Evolutionary conservation across 2,329 filamentous ascomycete species (phyloP).

Genomic region (Xylaria multiplex): DNA sequence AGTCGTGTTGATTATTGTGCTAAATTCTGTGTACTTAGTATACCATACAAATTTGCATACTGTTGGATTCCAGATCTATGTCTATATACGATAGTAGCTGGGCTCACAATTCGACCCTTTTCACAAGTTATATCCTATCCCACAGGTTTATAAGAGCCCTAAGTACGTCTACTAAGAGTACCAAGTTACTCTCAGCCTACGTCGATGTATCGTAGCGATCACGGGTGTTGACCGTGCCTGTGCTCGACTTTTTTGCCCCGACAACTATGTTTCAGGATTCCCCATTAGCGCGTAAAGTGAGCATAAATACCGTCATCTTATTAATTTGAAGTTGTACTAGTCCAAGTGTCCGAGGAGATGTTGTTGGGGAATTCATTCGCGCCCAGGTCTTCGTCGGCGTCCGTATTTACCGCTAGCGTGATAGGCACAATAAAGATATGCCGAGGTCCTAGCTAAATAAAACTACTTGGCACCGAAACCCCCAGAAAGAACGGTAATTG

Average conservation of each 20-base stretch:
- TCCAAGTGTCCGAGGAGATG: no score
- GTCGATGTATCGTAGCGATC: constrained; percentile 5
- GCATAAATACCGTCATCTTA: not conserved
- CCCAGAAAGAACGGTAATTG: no score
- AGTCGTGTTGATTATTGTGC: no score
- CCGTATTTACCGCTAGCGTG: not conserved
- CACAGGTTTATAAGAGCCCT: constrained; percentile 4
- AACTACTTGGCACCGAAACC: constrained; percentile 5
- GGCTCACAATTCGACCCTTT: no score
- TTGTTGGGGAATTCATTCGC: no score
- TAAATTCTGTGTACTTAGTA: no score
- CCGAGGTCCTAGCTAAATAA: constrained; percentile 4
- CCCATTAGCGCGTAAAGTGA: not conserved
- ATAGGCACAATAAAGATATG: constrained; percentile 8
- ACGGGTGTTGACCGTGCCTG: constrained; percentile 8
- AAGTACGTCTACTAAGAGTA: constrained; percentile 1
- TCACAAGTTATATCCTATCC: constrained; percentile 3
- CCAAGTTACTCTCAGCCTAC: constrained; percentile 4
- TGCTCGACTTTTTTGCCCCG: constrained; percentile 3
- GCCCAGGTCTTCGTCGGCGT: constrained; percentile 8
- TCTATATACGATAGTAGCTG: no score
- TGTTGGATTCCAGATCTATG: no score
- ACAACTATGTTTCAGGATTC: not conserved
- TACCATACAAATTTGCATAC: no score
- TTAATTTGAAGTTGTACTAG: no score